Percentiles rank a stretch among this genome's conserved stretches.
Evolutionary conservation across 768 basidiomycete species (phyloP).

Genomic region (Trametes maxima): DNA sequence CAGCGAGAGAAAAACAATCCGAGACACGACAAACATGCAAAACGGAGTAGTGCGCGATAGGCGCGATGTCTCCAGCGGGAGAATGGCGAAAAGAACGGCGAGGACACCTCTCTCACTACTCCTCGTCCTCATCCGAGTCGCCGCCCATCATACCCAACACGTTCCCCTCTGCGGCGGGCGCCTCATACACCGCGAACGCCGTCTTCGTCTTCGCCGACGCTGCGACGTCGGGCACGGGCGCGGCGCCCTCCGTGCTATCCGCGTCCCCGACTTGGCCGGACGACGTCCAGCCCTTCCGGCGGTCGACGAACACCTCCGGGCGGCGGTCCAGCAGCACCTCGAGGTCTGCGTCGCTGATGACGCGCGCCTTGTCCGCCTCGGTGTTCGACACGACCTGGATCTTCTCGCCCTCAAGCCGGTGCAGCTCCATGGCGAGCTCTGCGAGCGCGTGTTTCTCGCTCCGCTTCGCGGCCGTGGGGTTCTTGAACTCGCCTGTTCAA

Average conservation of each 20-base stretch:
- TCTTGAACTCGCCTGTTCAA: constrained; percentile 74
- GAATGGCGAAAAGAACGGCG: no score
- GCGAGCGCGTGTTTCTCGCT: constrained; percentile 68
- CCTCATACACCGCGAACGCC: constrained; percentile 80
- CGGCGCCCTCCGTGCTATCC: constrained; percentile 6
- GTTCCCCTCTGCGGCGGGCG: constrained; percentile 65
- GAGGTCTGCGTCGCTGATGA: constrained; percentile 83
- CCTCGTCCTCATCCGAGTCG: constrained; percentile 30
- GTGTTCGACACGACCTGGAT: constrained; percentile 83
- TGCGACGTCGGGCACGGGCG: constrained; percentile 13
- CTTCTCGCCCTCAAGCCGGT: constrained; percentile 85
- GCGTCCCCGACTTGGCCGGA: constrained; percentile 31
- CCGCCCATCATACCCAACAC: constrained; percentile 64
- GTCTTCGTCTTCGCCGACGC: constrained; percentile 38
- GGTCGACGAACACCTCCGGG: constrained; percentile 68
- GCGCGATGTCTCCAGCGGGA: no score
- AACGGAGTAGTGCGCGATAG: not conserved
- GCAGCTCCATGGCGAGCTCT: constrained; percentile 77
- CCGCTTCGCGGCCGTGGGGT: constrained; percentile 56
- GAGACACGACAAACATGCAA: not conserved
- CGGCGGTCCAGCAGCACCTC: constrained; percentile 80
- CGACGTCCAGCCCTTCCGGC: constrained; percentile 76
- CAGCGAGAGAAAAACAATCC: not conserved
- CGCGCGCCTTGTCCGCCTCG: constrained; percentile 64
- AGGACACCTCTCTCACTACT: not conserved